A percentile compares a stretch with the other conserved stretches of the same genome.
Evolutionary conservation across 768 basidiomycete species (phyloP).

Genomic region (Daedaleopsis sinensis): DNA sequence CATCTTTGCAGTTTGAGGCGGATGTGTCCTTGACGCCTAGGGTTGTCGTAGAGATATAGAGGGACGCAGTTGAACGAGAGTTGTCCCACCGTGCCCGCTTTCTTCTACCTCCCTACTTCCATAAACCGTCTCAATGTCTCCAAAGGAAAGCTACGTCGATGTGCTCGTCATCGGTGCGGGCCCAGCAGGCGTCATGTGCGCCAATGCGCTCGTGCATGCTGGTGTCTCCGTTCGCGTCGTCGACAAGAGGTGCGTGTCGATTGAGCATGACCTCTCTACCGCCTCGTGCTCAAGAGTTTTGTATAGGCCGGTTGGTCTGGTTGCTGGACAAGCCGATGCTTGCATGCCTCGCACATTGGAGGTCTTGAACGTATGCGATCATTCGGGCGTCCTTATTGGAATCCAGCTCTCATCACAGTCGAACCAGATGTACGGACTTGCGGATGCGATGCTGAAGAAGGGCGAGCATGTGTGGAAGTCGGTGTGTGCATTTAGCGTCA

Average conservation of each 20-base stretch:
- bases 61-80: too few species aligned
- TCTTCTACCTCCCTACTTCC: too few species aligned
- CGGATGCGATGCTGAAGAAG: background rate
- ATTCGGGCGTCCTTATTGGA: background rate
- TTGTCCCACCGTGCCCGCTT: too few species aligned
- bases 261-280: background rate
- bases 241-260: slow-evolving; percentile 38
- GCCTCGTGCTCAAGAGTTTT: background rate
- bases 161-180: slow-evolving; percentile 36
- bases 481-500: background rate
- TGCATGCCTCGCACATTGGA: slow-evolving; percentile 33
- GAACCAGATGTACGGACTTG: background rate
- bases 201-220: slow-evolving; percentile 41
- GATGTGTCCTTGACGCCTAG: too few species aligned
- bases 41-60: too few species aligned
- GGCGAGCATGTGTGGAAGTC: background rate
- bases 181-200: slow-evolving; percentile 45
- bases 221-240: slow-evolving; percentile 40
- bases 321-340: slow-evolving; percentile 31
- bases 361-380: background rate
- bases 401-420: background rate
- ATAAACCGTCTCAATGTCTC: background rate
- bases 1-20: too few species aligned
- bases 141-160: background rate
- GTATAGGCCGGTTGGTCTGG: background rate